Percentiles rank a stretch among this genome's conserved stretches.
Evolutionary conservation across 2,329 filamentous ascomycete genomes (phyloP).

Genomic region (Colletotrichum euphorbiae): DNA sequence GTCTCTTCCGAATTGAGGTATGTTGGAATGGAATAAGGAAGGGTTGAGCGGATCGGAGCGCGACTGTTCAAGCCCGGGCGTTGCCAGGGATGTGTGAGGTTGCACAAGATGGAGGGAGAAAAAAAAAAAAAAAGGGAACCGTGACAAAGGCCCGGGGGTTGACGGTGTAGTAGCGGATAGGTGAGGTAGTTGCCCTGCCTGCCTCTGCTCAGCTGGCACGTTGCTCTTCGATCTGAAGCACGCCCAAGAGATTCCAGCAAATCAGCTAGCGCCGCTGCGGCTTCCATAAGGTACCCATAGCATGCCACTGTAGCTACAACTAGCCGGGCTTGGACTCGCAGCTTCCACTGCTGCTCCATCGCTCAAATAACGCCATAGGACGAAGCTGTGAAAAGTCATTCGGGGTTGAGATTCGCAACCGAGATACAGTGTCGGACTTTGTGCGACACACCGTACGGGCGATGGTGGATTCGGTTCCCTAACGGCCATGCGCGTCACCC

Average conservation of each 20-base stretch:
- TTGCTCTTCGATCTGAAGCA: not conserved
- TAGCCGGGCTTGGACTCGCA: not conserved
- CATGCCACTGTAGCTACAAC: not conserved
- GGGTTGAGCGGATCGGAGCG: conserved; percentile 26
- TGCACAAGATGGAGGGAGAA: not conserved
- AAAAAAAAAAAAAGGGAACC: not conserved
- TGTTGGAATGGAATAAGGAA: conserved; percentile 12
- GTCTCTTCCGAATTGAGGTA: conserved; percentile 30
- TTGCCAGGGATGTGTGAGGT: conserved; percentile 9
- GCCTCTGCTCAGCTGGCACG: not conserved
- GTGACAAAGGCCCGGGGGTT: not conserved
- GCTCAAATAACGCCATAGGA: not conserved
- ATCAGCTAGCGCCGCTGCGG: not conserved
- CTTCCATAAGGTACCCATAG: not conserved
- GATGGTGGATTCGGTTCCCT: conserved; percentile 15
- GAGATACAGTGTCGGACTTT: conserved; percentile 23
- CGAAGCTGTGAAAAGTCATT: not conserved
- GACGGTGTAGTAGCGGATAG: not conserved
- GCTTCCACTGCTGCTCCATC: not conserved
- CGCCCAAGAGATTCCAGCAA: not conserved
- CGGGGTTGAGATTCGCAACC: conserved; percentile 25
- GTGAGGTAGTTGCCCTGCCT: not conserved
- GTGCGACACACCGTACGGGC: conserved; percentile 28
- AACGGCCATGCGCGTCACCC: conserved; percentile 11
- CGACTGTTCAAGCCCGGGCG: not conserved